A percentile compares a stretch with the other conserved stretches of the same genome.
These are phyloP conservation scores for Nicotiana attenuata DNA, from an alignment of 257 asterid genomes.

Conservation along the genomic window DNA sequence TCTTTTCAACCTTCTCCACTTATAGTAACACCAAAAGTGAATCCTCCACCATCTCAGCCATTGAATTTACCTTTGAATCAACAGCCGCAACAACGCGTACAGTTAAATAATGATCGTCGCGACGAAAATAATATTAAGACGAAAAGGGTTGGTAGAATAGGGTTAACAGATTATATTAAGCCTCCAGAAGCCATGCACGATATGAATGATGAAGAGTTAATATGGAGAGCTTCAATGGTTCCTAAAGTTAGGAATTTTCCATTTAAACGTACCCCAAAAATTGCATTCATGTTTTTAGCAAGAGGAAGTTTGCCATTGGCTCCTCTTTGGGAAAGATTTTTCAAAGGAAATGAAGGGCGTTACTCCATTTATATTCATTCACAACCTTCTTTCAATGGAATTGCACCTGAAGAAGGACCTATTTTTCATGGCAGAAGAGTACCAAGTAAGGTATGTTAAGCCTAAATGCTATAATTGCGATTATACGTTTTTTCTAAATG, in stretches of 20 bases:
- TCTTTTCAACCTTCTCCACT: constrained; percentile 11
- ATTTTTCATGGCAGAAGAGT: constrained; percentile 59
- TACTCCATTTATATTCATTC: constrained; percentile 69
- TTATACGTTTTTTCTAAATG: not conserved
- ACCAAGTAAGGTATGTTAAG: constrained; percentile 60
- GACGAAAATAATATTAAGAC: not conserved
- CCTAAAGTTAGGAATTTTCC: constrained; percentile 36
- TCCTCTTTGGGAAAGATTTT: constrained; percentile 76
- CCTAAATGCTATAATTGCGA: not conserved
- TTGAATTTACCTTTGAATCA: not conserved
- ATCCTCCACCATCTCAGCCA: not conserved
- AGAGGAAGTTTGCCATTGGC: constrained; percentile 60
- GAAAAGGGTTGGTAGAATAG: constrained; percentile 5
- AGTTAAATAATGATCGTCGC: not conserved
- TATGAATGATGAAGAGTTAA: constrained; percentile 64
- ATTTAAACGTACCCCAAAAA: constrained; percentile 46
- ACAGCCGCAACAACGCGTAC: not conserved
- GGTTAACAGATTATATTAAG: constrained; percentile 29
- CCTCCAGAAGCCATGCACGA: constrained; percentile 39
- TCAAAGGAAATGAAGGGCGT: constrained; percentile 45
- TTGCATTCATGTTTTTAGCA: constrained; percentile 73
- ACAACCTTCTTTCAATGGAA: constrained; percentile 38
- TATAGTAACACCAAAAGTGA: not conserved
- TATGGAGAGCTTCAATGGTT: constrained; percentile 83
- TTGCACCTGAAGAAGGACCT: constrained; percentile 30